Conservation (phyloP, 495 filamentous ascomycete species). For the Penicillium soppii region DNA sequence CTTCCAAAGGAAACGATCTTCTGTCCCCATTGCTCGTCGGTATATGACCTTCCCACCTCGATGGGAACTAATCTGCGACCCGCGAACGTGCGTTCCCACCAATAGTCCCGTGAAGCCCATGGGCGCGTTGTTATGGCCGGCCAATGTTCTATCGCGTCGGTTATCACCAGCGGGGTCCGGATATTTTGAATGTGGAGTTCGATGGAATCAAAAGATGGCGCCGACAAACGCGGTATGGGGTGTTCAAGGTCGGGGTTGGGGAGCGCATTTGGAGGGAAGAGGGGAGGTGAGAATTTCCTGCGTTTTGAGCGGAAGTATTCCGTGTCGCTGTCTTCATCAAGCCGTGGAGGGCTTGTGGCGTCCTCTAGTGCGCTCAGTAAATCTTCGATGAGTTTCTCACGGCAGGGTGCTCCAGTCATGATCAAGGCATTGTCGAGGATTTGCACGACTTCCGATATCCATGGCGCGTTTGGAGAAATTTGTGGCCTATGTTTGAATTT, state of each 20-base stretch:
- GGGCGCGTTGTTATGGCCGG: conserved; percentile 67
- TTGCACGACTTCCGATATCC: conserved; percentile 52
- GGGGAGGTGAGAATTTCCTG: conserved; percentile 33
- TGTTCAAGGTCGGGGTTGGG: conserved; percentile 33
- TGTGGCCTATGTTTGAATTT: neutral
- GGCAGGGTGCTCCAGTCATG: conserved; percentile 69
- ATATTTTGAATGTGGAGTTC: conserved; percentile 56
- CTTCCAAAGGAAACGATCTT: conserved; percentile 72
- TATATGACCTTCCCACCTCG: conserved; percentile 88
- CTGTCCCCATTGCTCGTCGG: conserved; percentile 84
- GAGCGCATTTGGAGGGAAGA: conserved; percentile 39
- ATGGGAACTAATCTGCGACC: conserved; percentile 82
- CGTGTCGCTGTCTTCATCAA: neutral
- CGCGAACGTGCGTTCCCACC: conserved; percentile 69
- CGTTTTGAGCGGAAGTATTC: conserved; percentile 22
- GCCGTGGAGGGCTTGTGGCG: conserved; percentile 14
- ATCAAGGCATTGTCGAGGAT: conserved; percentile 78
- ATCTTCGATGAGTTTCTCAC: conserved; percentile 59
- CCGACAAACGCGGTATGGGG: conserved; percentile 34
- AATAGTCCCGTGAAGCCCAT: conserved; percentile 75
- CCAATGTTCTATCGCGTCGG: conserved; percentile 65
- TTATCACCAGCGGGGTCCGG: conserved; percentile 69
- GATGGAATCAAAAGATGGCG: conserved; percentile 61
- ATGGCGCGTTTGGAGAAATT: conserved; percentile 21
- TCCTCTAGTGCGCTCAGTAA: conserved; percentile 32